Conservation (phyloP, 176 grass and related monocot genomes). For the Cenchrus fungigraminus region DNA sequence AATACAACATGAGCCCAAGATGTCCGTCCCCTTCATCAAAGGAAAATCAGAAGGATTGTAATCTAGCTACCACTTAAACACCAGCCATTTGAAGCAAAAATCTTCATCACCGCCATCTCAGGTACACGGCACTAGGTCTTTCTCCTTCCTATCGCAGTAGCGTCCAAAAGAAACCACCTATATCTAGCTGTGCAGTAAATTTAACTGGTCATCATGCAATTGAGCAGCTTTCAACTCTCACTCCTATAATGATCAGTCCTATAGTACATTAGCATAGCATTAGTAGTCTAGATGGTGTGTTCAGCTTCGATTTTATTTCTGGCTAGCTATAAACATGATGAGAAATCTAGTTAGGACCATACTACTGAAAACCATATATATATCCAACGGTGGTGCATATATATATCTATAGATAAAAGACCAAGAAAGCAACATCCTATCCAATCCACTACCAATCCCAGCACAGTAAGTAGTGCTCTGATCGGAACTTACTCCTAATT, state of each 20-base stretch:
- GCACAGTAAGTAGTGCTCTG: background rate
- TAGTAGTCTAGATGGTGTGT: background rate
- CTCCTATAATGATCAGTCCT: background rate
- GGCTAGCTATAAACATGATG: too few relatives aligned
- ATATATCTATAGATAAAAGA: background rate
- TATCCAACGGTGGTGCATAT: background rate
- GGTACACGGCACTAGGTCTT: too few relatives aligned
- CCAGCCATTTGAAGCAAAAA: too few relatives aligned
- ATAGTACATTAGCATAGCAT: background rate
- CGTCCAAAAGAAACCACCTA: too few relatives aligned
- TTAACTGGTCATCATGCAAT: background rate
- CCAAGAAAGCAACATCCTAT: background rate
- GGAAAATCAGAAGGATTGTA: too few relatives aligned
- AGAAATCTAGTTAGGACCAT: background rate
- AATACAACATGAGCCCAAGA: too few relatives aligned
- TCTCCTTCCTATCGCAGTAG: too few relatives aligned
- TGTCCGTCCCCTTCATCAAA: too few relatives aligned
- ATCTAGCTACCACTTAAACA: too few relatives aligned
- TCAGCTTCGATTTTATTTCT: background rate
- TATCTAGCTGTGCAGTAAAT: background rate
- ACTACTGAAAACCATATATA: background rate
- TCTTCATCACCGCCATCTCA: too few relatives aligned
- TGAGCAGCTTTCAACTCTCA: too few relatives aligned
- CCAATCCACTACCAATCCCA: constrained; percentile 19
- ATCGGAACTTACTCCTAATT: background rate